Evolutionary conservation across 495 filamentous ascomycete species (phyloP).

Genomic region (Haplographium delicatum): DNA sequence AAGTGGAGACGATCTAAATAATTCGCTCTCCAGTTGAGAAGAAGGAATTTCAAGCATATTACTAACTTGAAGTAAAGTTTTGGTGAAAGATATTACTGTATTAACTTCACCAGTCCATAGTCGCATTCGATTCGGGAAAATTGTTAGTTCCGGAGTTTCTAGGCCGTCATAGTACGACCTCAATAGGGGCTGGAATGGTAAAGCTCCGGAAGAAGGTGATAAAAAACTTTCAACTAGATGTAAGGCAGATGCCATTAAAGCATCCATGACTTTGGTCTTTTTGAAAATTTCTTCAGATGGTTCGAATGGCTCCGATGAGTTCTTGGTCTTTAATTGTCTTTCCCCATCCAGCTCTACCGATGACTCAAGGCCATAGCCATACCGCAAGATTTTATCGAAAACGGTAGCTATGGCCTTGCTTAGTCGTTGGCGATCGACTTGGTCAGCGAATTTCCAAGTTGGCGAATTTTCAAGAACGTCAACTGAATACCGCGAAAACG

Average conservation of each 20-base stretch:
- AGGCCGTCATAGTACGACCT: conserved; percentile 63
- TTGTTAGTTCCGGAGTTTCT: conserved; percentile 54
- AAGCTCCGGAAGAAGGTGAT: conserved; percentile 57
- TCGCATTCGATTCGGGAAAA: conserved; percentile 49
- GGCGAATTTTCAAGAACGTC: conserved; percentile 78
- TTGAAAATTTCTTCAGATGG: conserved; percentile 24
- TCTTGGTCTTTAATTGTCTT: not conserved
- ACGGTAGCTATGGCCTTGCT: conserved; percentile 52
- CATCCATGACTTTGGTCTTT: conserved; percentile 53
- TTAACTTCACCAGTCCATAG: conserved; percentile 58
- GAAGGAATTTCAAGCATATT: conserved; percentile 55
- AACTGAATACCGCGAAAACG: conserved; percentile 64
- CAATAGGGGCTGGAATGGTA: conserved; percentile 74
- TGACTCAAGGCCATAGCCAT: conserved; percentile 63
- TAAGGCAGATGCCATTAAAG: conserved; percentile 62
- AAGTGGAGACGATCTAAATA: conserved; percentile 72
- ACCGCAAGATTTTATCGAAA: conserved; percentile 66
- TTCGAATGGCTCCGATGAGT: not conserved
- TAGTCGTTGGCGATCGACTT: conserved; percentile 55
- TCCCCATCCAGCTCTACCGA: conserved; percentile 32
- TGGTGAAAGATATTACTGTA: conserved; percentile 59
- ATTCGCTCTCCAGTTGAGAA: conserved; percentile 64
- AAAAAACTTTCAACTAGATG: conserved; percentile 75
- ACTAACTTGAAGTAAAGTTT: conserved; percentile 62
- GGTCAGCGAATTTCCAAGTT: conserved; percentile 73